Evolutionary conservation across 768 basidiomycete species (phyloP), one percentile per base, ranked within the genome.

Genomic region (Cystobasidium tubakii): DNA sequence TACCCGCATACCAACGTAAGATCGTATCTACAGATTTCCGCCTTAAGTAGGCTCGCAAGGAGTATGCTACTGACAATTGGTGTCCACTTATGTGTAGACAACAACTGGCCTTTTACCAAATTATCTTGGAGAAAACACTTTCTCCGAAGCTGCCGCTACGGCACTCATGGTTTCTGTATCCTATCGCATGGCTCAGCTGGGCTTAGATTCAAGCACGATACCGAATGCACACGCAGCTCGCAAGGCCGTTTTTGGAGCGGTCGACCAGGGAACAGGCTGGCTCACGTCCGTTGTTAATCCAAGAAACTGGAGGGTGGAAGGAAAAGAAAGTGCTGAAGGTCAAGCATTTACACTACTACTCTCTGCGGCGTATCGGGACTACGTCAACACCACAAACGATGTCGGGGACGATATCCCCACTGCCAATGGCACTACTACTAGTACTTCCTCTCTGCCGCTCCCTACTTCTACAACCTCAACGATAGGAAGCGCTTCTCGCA

Each of bases 291-390:
- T 78, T 4, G 77, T 78, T 2, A 75, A 74, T 55, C 73, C 74
- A 1, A 10, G 43, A 2, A 25, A 44, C 21, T 75, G 73, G 70
- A 34, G 13, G 6, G 27, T 31, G 39, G 33, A 73, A 46, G 66
- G 55, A 13, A 21, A 43, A 0, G 73, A 85, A 74, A 88, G 89
- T 0, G 86, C 91, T 1, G 92, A 94, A 80, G 87, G 84, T 0
- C 85, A 93, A 82, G 89, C 89, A 7, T 94, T 94, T 80, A 86
- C 89, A 13, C 80, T 93, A 4, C 84, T 87, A 78, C 84, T 92
- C 81, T 84, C 91, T 73, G 85, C 89, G 0, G 89, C 89, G 2
- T 90, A 73, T 55, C 63, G 73, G 36, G 73, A 74, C 50, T 74
- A 71, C 55, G 25, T 39, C 54, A 71, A 71, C 54, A 46, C 63